Percentiles rank a stretch among this genome's conserved stretches.
phyloP scores from a whole-genome alignment of 139 green algal genomes.

The Mychonastes homosphaera region DNA sequence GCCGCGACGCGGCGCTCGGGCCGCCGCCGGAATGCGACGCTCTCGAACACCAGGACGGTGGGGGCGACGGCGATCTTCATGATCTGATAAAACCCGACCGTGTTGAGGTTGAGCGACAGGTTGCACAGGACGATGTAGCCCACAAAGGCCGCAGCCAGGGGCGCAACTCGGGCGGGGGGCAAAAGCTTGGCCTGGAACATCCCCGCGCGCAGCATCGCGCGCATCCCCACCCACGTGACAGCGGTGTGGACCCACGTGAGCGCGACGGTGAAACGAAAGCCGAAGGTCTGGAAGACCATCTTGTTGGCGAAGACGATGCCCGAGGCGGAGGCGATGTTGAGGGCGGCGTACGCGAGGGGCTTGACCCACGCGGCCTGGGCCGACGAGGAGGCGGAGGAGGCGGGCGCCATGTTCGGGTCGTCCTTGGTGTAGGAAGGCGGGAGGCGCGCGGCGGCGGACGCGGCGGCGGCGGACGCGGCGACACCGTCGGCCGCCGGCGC shows the following conservation, averaged over 20 bases:
- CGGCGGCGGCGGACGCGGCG: too few relatives aligned
- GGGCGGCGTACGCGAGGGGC: conserved; percentile 41
- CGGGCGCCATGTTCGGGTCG: too few relatives aligned
- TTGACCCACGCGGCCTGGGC: conserved; percentile 11
- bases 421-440: too few relatives aligned
- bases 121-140: conserved; percentile 85
- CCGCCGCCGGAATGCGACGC: conserved; percentile 41
- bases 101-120: conserved; percentile 78
- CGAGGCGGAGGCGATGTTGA: conserved; percentile 48
- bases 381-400: too few relatives aligned
- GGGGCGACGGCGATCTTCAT: conserved; percentile 83
- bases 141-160: conserved; percentile 67
- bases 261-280: conserved; percentile 66
- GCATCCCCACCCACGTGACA: conserved; percentile 50
- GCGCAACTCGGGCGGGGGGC: conserved; percentile 30
- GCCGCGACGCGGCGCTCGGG: conserved; percentile 36
- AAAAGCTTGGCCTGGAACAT: conserved; percentile 57
- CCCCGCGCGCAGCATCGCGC: conserved; percentile 10
- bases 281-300: conserved; percentile 50
- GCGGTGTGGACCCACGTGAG: conserved; percentile 78
- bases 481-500: too few relatives aligned
- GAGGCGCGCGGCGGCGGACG: too few relatives aligned
- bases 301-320: conserved; percentile 89
- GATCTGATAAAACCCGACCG: conserved; percentile 21
- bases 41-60: conserved; percentile 65